Evolutionary conservation across 1,284 basidiomycete genomes (phyloP).

Genomic region (Microbotryum violaceum): DNA sequence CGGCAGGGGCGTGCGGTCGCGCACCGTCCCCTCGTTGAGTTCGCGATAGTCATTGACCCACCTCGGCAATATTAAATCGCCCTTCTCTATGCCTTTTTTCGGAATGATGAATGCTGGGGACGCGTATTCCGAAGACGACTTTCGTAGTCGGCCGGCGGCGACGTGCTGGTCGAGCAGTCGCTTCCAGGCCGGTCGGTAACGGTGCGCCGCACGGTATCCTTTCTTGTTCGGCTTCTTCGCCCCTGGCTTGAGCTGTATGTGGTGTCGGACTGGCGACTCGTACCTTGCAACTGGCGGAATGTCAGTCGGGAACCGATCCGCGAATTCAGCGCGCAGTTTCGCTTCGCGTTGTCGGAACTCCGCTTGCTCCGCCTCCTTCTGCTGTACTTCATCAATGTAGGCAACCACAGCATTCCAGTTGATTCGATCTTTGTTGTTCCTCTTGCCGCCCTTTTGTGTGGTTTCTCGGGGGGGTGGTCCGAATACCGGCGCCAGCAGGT

Average conservation of each 20-base stretch:
- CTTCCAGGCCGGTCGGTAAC: conserved; percentile 11
- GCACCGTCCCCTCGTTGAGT: conserved; percentile 21
- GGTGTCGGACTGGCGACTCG: no score
- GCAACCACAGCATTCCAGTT: not conserved
- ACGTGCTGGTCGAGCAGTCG: conserved; percentile 13
- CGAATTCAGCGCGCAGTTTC: not conserved
- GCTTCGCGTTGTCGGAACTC: no score
- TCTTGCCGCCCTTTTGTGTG: no score
- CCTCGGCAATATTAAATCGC: conserved; percentile 31
- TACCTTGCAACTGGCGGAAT: not conserved
- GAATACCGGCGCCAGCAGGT: conserved; percentile 1
- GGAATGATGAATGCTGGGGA: conserved; percentile 48
- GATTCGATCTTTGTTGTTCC: no score
- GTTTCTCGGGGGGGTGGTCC: not conserved
- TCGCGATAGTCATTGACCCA: conserved; percentile 20
- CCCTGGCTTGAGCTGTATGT: no score
- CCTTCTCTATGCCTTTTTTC: conserved; percentile 46
- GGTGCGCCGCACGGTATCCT: conserved; percentile 2
- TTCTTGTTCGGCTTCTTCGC: no score
- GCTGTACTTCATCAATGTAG: conserved; percentile 6
- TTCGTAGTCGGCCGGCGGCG: conserved; percentile 10
- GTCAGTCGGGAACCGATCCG: conserved; percentile 4
- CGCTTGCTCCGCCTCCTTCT: not conserved
- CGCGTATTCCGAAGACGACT: conserved; percentile 23
- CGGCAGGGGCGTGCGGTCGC: conserved; percentile 20